Base-by-base conservation (phyloP, 2,329 filamentous ascomycete species). In the Conoideocrella luteorostrata region DNA sequence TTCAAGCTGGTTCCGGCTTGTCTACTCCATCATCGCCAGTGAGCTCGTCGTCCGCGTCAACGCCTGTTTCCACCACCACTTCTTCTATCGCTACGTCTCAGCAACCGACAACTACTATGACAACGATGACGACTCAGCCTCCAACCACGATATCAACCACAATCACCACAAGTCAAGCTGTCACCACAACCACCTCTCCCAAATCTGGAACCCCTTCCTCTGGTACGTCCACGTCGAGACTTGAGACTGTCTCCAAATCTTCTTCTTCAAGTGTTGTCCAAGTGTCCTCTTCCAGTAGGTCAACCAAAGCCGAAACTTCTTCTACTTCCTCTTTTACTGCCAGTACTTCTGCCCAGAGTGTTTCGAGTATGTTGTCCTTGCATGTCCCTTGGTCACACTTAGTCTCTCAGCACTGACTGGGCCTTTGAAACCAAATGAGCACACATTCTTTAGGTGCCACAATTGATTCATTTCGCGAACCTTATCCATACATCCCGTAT, bases 161-260 rank as follows among this genome's bases (percentile, higher is more conserved):
- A 20, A 39, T 29, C 13, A 42, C 35, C 39, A 44, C 18, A 17
- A 28, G 45, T 23, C 35, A 45, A 7, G 28, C 44, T 3, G 29
- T 37, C 38, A 46, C 41, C 11, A 26, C 48, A 3, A 22, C 45
- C 22, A 42, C 41, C 12, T 15, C 44, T 12, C 32, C 20, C 30
- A 45, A 43, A 18, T 47, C 56, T 18, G 48, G 48, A 23, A 33
- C 47, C n/a, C n/a, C 53, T 44, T 29, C 50, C 43, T 49, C 50
- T 43, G 55, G 57, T 52, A 58, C 50, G 52, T 56, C 57, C 15
- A 52, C 52, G 17, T 50, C 55, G 49, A 56, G 52, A 44, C 48
- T 56, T 47, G 47, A 53, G 41, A 49, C 58, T 54, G 49, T 49
- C 50, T 56, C 60, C 44, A 53, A 57, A 56, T 55, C 59, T 56